Evolutionary conservation across 176 grass and related monocot genomes (phyloP).

Genomic region (Oryza glumipatula): DNA sequence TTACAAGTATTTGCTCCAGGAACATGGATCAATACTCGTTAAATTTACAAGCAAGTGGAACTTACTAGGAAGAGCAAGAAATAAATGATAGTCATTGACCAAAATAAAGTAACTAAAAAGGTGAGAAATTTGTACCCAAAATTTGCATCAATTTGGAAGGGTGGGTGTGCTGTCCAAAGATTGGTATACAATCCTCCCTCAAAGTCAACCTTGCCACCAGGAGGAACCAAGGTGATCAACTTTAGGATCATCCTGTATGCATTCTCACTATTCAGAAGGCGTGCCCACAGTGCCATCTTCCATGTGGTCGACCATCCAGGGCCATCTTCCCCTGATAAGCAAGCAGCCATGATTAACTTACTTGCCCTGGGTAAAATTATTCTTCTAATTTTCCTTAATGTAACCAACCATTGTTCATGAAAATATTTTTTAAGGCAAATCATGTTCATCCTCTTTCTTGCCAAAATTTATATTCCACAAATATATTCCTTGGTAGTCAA

Average conservation of each 20-base stretch:
- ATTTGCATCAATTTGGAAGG: slow-evolving; percentile 89
- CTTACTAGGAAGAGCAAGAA: too few relatives aligned
- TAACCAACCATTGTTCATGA: too few relatives aligned
- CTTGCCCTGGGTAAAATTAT: background rate
- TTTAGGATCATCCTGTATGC: slow-evolving; percentile 72
- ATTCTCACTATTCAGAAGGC: slow-evolving; percentile 59
- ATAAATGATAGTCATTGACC: too few relatives aligned
- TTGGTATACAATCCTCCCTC: slow-evolving; percentile 87
- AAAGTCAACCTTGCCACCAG: slow-evolving; percentile 42
- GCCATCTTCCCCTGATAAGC: slow-evolving; percentile 58
- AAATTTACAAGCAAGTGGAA: background rate
- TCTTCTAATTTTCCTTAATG: background rate
- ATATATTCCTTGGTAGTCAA: background rate
- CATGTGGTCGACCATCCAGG: slow-evolving; percentile 90
- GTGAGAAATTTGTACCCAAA: slow-evolving; percentile 62
- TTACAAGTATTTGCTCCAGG: background rate
- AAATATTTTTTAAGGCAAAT: background rate
- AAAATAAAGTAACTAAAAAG: background rate
- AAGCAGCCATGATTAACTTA: background rate
- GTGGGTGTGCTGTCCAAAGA: slow-evolving; percentile 84
- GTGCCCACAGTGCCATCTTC: slow-evolving; percentile 86
- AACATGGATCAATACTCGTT: too few relatives aligned
- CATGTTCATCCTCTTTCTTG: background rate
- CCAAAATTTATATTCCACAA: background rate
- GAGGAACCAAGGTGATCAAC: slow-evolving; percentile 67